phyloP scores from a whole-genome alignment of 2,329 filamentous ascomycete species.

The Alternaria metachromatica region DNA sequence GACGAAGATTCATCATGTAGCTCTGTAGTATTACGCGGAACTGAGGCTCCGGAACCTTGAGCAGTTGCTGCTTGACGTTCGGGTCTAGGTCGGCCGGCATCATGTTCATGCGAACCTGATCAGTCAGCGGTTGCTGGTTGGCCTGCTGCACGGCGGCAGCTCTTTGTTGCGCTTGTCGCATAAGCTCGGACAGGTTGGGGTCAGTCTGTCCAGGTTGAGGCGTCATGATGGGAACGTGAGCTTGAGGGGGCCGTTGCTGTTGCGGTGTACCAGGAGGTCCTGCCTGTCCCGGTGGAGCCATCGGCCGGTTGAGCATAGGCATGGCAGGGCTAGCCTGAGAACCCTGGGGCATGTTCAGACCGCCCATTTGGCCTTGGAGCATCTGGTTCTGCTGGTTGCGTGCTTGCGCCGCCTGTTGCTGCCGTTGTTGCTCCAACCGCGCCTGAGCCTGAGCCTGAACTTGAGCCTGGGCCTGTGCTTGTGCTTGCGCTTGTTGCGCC shows the following conservation, averaged over 20 bases:
- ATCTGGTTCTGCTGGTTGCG: slow-evolving; percentile 39
- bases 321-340: slow-evolving; percentile 54
- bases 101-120: slow-evolving; percentile 41
- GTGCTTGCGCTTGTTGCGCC: slow-evolving; percentile 21
- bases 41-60: slow-evolving; percentile 44
- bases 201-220: slow-evolving; percentile 40
- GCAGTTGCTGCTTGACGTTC: slow-evolving; percentile 39
- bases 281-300: slow-evolving; percentile 55
- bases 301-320: slow-evolving; percentile 55
- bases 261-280: slow-evolving; percentile 43
- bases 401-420: slow-evolving; percentile 46
- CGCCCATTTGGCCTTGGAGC: slow-evolving; percentile 48
- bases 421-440: slow-evolving; percentile 38
- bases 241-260: slow-evolving; percentile 43
- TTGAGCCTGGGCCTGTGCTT: slow-evolving; percentile 42
- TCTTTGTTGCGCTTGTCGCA: slow-evolving; percentile 47
- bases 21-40: slow-evolving; percentile 39
- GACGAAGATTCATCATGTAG: slow-evolving; percentile 31
- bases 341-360: slow-evolving; percentile 52
- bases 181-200: slow-evolving; percentile 36
- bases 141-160: slow-evolving; percentile 35
- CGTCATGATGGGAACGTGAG: slow-evolving; percentile 45
- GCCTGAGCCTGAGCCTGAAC: slow-evolving; percentile 44
- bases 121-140: slow-evolving; percentile 36
- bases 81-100: slow-evolving; percentile 41